These are phyloP conservation scores for Fusarium coicis DNA, from an alignment of 2,329 filamentous ascomycete genomes.

Conservation along the genomic window DNA sequence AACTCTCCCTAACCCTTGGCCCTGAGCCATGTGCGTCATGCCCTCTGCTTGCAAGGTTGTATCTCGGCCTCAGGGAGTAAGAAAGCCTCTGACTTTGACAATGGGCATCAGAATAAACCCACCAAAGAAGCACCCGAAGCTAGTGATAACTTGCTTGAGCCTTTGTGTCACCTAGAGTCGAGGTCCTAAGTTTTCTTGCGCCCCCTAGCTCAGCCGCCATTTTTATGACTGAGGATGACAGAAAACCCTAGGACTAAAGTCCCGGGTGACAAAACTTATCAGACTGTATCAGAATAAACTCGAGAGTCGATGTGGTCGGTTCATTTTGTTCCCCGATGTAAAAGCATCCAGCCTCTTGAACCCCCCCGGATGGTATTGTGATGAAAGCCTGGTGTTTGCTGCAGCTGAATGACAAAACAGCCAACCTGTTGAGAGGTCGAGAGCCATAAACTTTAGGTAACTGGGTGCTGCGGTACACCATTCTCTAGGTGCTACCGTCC, in stretches of 20 bases:
- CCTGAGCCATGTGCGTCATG: conserved; percentile 39
- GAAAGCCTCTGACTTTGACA: neutral
- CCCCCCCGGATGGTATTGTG: neutral
- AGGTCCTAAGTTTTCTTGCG: neutral
- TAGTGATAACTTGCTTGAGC: neutral
- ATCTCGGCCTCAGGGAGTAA: conserved; percentile 17
- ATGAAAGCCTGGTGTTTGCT: conserved; percentile 13
- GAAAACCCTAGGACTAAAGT: neutral
- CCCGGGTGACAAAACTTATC: neutral
- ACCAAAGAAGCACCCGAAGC: neutral
- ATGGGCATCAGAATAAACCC: neutral
- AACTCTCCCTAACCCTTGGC: conserved; percentile 2
- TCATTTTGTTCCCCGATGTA: neutral
- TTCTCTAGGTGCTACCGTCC: conserved; percentile 16
- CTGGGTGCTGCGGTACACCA: conserved; percentile 11
- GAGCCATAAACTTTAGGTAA: neutral
- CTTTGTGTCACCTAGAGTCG: neutral
- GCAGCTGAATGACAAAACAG: conserved; percentile 17
- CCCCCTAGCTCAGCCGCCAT: conserved; percentile 5
- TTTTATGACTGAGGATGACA: conserved; percentile 2
- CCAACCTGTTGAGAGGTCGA: conserved; percentile 4
- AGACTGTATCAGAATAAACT: neutral
- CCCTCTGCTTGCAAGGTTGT: conserved; percentile 15
- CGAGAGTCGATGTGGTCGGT: neutral
- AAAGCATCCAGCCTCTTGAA: neutral